phyloP scores from a whole-genome alignment of 225 moss, liverwort and hornwort species.

The Neckera pumila region DNA sequence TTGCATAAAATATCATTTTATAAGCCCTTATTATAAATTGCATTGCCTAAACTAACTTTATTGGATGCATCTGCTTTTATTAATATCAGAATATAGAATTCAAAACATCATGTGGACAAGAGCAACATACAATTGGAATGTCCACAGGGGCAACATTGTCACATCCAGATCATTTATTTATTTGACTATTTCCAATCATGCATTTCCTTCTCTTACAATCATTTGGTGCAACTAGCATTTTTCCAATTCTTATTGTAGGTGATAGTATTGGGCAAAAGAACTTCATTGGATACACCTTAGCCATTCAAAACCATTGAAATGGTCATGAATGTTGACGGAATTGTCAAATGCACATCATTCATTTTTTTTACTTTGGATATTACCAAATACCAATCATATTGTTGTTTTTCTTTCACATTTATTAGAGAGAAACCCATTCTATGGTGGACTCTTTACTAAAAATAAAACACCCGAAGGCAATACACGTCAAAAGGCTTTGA shows the following conservation, averaged over 20 bases:
- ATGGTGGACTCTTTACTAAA: no score
- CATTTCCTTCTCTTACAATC: not conserved
- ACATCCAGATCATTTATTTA: not conserved
- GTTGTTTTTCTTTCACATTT: no score
- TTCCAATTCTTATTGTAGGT: no score
- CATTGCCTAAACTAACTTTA: not conserved
- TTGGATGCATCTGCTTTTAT: not conserved
- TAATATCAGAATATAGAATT: not conserved
- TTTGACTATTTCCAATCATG: not conserved
- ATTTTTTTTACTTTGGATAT: not conserved
- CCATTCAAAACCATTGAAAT: not conserved
- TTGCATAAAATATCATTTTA: no score
- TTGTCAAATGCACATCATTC: no score
- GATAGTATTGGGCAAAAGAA: no score
- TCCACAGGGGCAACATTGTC: rapidly evolving
- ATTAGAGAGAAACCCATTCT: no score
- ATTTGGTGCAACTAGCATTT: not conserved
- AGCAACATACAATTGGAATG: rapidly evolving
- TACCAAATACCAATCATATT: no score
- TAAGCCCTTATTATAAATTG: not conserved
- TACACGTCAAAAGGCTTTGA: no score
- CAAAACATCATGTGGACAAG: no score
- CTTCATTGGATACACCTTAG: not conserved
- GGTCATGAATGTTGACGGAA: not conserved
- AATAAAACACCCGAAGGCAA: no score